Evolutionary conservation across 495 filamentous ascomycete species (phyloP).

Genomic region (Bacidia rubella): DNA sequence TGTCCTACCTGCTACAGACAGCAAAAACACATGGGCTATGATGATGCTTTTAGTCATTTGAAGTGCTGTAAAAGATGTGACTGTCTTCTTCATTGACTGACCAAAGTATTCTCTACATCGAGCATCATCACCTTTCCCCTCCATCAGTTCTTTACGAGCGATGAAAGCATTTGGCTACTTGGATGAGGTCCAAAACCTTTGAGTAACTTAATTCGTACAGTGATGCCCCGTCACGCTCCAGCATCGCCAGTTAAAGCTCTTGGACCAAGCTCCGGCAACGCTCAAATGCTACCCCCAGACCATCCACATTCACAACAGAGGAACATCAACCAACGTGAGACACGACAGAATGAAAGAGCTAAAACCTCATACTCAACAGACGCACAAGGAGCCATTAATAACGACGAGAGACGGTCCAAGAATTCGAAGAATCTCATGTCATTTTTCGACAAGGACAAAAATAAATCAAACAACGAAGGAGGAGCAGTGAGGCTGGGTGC

Average conservation of each 20-base stretch:
- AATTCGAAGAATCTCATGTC: conserved; percentile 55
- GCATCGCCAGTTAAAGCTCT: neutral
- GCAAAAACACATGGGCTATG: too few species aligned
- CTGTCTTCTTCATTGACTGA: too few species aligned
- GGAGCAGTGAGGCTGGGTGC: conserved; percentile 21
- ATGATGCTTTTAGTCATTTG: too few species aligned
- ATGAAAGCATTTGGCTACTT: too few species aligned
- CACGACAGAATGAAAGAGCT: neutral
- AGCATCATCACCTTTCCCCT: too few species aligned
- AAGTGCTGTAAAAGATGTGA: too few species aligned
- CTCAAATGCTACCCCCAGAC: conserved; percentile 23
- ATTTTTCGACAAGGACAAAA: conserved; percentile 38
- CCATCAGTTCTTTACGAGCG: too few species aligned
- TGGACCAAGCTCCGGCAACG: conserved; percentile 1
- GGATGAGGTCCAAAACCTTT: too few species aligned
- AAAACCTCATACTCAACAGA: neutral
- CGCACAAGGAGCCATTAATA: neutral
- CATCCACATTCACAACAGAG: conserved; percentile 9
- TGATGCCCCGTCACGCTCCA: neutral
- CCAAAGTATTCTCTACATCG: too few species aligned
- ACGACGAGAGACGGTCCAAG: conserved; percentile 38
- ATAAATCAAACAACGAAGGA: conserved; percentile 37
- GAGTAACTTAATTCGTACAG: too few species aligned
- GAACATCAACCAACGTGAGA: neutral
- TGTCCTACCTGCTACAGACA: too few species aligned